These are phyloP conservation scores for Fusarium sp. DNA, from an alignment of 2,329 filamentous ascomycete species.

Conservation along the genomic window DNA sequence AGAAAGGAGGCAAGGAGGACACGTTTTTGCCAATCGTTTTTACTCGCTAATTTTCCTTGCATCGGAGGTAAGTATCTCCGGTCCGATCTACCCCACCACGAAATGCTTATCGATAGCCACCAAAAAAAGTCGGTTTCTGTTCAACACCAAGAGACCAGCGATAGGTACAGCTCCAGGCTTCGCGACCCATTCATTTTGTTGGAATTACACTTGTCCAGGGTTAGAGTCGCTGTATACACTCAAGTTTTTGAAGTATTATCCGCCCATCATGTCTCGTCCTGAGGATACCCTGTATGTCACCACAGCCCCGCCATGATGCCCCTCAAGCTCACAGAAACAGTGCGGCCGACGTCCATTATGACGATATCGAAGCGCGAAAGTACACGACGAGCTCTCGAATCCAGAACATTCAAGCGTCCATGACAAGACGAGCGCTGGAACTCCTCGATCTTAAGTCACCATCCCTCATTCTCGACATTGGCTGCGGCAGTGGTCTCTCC, in stretches of 20 bases:
- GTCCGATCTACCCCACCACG: conserved; percentile 9
- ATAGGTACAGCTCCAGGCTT: conserved; percentile 18
- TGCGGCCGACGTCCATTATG: conserved; percentile 96
- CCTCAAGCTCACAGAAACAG: conserved; percentile 61
- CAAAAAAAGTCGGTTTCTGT: conserved; percentile 47
- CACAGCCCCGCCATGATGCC: conserved; percentile 39
- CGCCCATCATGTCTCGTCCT: conserved; percentile 86
- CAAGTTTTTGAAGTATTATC: not conserved
- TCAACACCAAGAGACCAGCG: conserved; percentile 31
- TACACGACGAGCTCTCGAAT: conserved; percentile 98
- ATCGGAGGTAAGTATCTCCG: conserved; percentile 11
- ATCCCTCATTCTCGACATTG: conserved; percentile 94
- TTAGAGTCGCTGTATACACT: rapidly evolving
- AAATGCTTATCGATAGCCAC: conserved; percentile 49
- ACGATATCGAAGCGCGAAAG: conserved; percentile 94
- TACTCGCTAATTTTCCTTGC: conserved; percentile 22
- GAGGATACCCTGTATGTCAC: conserved; percentile 87
- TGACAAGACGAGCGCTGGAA: conserved; percentile 93
- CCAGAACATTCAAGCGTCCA: conserved; percentile 92
- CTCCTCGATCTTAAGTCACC: conserved; percentile 85
- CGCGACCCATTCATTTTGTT: not conserved
- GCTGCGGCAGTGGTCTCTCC: conserved; percentile 93
- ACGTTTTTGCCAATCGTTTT: conserved; percentile 45
- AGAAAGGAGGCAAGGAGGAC: conserved; percentile 33
- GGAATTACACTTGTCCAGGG: rapidly evolving